These are phyloP conservation scores for Apiotrichum sp. DNA, from an alignment of 1,284 basidiomycete species.

Conservation along the genomic window DNA sequence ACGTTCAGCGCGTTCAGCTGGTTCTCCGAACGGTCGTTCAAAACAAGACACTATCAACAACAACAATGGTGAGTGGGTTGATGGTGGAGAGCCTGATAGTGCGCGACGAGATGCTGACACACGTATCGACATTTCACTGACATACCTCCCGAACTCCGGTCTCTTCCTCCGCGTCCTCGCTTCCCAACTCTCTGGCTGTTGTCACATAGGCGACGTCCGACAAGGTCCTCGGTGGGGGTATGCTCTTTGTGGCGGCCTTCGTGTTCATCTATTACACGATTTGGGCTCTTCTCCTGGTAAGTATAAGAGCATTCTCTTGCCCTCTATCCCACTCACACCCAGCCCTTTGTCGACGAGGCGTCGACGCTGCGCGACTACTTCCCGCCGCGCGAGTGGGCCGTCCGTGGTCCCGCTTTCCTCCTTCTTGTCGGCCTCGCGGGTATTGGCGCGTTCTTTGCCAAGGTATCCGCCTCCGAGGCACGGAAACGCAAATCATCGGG, in stretches of 20 bases:
- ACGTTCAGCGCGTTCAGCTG: too few relatives aligned
- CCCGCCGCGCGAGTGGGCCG: conserved; percentile 82
- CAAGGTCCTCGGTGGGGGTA: conserved; percentile 67
- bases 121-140: too few relatives aligned
- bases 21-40: too few relatives aligned
- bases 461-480: conserved; percentile 68
- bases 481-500: conserved; percentile 43
- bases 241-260: conserved; percentile 68
- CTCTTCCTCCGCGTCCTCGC: too few relatives aligned
- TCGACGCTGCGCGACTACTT: conserved; percentile 71
- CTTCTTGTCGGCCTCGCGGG: conserved; percentile 69
- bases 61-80: too few relatives aligned
- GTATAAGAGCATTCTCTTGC: conserved; percentile 26
- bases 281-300: conserved; percentile 80
- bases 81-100: too few relatives aligned
- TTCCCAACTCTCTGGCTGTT: background rate
- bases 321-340: conserved; percentile 5
- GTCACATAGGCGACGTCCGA: conserved; percentile 64
- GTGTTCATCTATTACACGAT: conserved; percentile 84
- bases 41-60: too few relatives aligned
- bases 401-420: conserved; percentile 74
- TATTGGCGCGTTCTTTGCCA: conserved; percentile 71
- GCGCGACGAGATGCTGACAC: too few relatives aligned
- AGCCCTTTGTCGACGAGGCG: conserved; percentile 77
- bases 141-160: too few relatives aligned